Evolutionary conservation across 768 basidiomycete genomes (phyloP), one percentile per base, ranked within the genome.

Genomic region (Russula compacta): DNA sequence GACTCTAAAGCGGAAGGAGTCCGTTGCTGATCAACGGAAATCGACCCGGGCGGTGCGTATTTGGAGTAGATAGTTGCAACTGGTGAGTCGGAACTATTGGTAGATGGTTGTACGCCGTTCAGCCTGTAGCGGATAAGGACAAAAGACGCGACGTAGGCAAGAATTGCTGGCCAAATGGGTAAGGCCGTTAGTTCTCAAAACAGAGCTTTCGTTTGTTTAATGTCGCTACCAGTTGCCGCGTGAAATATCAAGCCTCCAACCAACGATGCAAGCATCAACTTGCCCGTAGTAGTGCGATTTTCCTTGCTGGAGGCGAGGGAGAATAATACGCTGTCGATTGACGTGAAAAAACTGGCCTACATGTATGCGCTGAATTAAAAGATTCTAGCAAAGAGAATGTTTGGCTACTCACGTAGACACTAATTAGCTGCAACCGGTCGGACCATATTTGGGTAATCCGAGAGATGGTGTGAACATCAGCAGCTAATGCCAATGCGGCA

Each of bases 321-420:
- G 48, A 63, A 63, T n/a, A 63, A 51, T 7, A 61, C 21, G 35
- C 59, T 63, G 39, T 63, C 62, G 29, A 63, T 61, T 24, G 62
- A 63, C 15, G 62, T 61, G 52, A 60, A 63, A 29, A 63, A 63
- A 32, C 53, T 61, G 48, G 62, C 52, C 62, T 63, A 43, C 5
- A 48, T 43, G 15, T 53, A 53, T 59, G 46, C 39, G 8, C 33
- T 42, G 35, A n/a, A 43, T 47, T 39, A 2, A 21, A 40, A 24
- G 21, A 39, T 40, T 40, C 48, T 19, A 7, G 24, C 3, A 39
- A n/a, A 32, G 24, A 59, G 24, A 6, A 14, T 12, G 1, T 24
- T 36, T n/a, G 11, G 51, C 19, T 11, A 40, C 62, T 53, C 48
- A 63, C 62, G 44, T 60, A 60, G n/a, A 63, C 62, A 17, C 62